Evolutionary conservation across 2,329 filamentous ascomycete species (phyloP).

Genomic region (Orbilia brochopaga): DNA sequence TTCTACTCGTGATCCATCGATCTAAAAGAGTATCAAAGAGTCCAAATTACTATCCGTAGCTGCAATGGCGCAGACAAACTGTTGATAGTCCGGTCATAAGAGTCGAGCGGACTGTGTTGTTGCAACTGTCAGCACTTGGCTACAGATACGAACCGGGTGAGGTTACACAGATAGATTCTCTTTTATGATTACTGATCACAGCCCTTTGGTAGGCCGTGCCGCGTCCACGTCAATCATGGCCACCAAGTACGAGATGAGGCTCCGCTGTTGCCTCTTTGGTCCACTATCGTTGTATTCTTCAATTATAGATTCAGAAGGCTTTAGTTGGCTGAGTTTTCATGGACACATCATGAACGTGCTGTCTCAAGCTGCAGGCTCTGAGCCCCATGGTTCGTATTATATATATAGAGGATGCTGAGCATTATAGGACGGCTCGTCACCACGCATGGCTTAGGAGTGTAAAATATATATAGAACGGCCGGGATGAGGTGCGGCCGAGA

Average conservation of each 20-base stretch:
- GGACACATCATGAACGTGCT: no score
- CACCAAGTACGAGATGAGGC: background rate
- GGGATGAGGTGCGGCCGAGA: slow-evolving; percentile 25
- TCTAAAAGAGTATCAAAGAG: background rate
- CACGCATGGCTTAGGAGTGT: background rate
- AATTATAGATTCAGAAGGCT: background rate
- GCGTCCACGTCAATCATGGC: no score
- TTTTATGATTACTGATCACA: slow-evolving; percentile 16
- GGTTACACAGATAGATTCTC: slow-evolving; percentile 11
- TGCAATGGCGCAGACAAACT: no score
- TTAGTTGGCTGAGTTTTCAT: no score
- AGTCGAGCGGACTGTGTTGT: background rate
- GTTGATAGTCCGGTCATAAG: no score
- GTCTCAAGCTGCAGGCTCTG: background rate
- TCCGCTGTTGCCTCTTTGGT: background rate
- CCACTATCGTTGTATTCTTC: background rate
- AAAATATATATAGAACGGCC: slow-evolving; percentile 41
- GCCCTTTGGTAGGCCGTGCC: no score
- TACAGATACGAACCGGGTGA: background rate
- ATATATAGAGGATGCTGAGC: no score
- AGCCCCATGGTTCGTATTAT: no score
- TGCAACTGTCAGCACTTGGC: no score
- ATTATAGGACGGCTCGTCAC: background rate
- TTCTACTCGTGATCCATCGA: background rate
- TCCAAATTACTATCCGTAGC: background rate